These are phyloP conservation scores for Punctularia strigosozonata DNA, from an alignment of 768 basidiomycete species.

Conservation along the genomic window DNA sequence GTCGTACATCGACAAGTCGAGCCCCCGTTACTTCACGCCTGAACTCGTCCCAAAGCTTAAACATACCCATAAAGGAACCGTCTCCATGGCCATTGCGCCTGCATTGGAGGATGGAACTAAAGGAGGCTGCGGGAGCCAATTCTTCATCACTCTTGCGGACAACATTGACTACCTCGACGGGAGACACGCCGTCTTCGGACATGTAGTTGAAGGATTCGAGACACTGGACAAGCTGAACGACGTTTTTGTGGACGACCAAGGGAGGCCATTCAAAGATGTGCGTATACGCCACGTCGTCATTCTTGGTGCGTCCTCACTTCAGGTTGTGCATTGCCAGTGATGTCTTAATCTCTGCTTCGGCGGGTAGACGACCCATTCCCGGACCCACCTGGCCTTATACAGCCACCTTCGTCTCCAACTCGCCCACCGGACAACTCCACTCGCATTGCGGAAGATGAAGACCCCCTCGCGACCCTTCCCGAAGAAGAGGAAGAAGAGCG, in stretches of 20 bases:
- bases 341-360: conserved; percentile 1
- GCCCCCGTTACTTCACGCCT: conserved; percentile 80
- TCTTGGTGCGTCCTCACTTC: conserved; percentile 48
- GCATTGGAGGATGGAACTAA: conserved; percentile 40
- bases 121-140: conserved; percentile 90
- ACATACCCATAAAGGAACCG: conserved; percentile 75
- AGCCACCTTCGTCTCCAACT: conserved; percentile 67
- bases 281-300: conserved; percentile 93
- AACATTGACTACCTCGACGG: conserved; percentile 94
- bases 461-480: conserved; percentile 68
- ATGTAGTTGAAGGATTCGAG: conserved; percentile 89
- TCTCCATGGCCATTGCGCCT: conserved; percentile 98
- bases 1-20: conserved; percentile 44
- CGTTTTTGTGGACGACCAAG: conserved; percentile 78
- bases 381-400: conserved; percentile 67
- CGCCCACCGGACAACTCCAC: conserved; percentile 77
- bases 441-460: conserved; percentile 92
- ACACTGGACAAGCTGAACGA: conserved; percentile 91
- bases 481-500: conserved; percentile 78
- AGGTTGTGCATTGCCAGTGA: neutral
- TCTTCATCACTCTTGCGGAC: conserved; percentile 89
- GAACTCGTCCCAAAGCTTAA: conserved; percentile 75
- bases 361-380: conserved; percentile 84
- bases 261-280: conserved; percentile 87
- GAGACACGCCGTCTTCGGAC: conserved; percentile 85